These are phyloP conservation scores for Dactylonectria estremocensis DNA, from an alignment of 2,329 filamentous ascomycete species.

Conservation along the genomic window DNA sequence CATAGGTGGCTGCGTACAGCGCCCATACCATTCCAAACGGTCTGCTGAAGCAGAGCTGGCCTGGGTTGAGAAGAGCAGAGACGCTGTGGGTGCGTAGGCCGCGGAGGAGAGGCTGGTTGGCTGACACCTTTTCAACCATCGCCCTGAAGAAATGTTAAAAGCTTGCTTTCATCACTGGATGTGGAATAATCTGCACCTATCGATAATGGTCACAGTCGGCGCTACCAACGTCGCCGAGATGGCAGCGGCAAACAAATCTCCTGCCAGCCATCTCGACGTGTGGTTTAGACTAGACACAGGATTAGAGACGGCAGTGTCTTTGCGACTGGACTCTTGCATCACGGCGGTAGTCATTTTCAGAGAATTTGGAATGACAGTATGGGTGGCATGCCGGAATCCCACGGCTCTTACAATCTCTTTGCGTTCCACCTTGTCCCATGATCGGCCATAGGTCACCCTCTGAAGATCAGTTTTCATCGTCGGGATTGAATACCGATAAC, in stretches of 20 bases:
- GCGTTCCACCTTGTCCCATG: background rate
- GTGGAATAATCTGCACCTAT: constrained; percentile 33
- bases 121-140: constrained; percentile 44
- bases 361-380: too few species aligned
- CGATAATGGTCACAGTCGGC: constrained; percentile 49
- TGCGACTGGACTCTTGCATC: constrained; percentile 35
- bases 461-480: constrained; percentile 1
- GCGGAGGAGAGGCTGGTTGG: constrained; percentile 33
- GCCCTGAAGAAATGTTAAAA: constrained; percentile 19
- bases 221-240: constrained; percentile 49
- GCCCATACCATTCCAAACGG: constrained; percentile 50
- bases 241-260: constrained; percentile 45
- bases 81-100: constrained; percentile 35
- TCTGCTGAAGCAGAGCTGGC: constrained; percentile 42
- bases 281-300: constrained; percentile 11
- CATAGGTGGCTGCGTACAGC: constrained; percentile 50
- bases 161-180: too few species aligned
- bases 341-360: background rate
- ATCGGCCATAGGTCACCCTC: background rate
- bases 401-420: background rate
- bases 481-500: constrained; percentile 37
- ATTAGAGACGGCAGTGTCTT: background rate
- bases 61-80: constrained; percentile 39
- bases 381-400: background rate
- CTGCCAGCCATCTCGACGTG: constrained; percentile 39